Evolutionary conservation across 495 filamentous ascomycete genomes (phyloP), one percentile per base, ranked within the genome.

Genomic region (Penicillium manginii): DNA sequence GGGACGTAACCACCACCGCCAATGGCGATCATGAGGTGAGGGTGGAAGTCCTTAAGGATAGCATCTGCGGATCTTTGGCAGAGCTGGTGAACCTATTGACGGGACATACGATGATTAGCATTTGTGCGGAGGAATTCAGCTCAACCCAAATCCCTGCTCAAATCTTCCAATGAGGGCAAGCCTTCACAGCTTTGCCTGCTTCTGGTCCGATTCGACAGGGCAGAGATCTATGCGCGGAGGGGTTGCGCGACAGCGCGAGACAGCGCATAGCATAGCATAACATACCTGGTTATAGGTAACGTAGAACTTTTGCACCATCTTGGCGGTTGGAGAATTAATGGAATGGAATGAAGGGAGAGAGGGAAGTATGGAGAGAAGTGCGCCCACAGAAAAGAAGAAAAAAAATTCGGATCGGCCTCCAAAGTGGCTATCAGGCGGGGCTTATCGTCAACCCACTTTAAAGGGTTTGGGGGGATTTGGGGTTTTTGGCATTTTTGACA

Each of bases 21-120:
- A 69, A 99, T 99, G 67, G 94, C 94, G 73, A 99, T 96, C 84
- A 99, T 97, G 54, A 99, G 88, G 69, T 96, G 91, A 42, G 94
- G 94, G 64, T 89, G 81, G 79, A 96, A 91, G 2, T 88, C 82
- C 69, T 85, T 79, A 60, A 99, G 87, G 73, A 98, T 96, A 58
- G 79, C 76, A 46, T 85, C 81, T 18, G 93, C 94, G 2, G 91
- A 84, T 55, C 84, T 79, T 76, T 96, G 91, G 77, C 94, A 99
- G 64, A 99, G 84, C 73, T 97, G 94, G 83, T 99, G 94, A 62
- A 98, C 90, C 93, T 98, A 63, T 61, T 37, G 35, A 37, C 4
- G 11, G 35, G 14, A n/a, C 15, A 14, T 2, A n/a, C 35, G 35
- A 33, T 4, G 31, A n/a, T 37, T 29, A 29, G n/a, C 14, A 21